Conservation (phyloP, 2,329 filamentous ascomycete genomes). For the Fusarium devonianum region DNA sequence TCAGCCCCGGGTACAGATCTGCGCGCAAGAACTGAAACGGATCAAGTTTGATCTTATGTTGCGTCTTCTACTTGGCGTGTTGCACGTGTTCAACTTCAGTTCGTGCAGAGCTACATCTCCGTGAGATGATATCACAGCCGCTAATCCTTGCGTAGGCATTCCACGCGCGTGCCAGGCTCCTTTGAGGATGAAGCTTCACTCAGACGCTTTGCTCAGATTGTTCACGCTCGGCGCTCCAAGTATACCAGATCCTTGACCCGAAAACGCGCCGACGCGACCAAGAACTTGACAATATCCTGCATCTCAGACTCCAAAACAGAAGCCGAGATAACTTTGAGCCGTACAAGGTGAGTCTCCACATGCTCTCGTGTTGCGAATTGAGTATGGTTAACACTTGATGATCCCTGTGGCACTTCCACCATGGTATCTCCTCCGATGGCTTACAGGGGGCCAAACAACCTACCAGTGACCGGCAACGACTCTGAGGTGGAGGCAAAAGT, state of each 20-base stretch:
- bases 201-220: neutral
- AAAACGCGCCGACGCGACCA: neutral
- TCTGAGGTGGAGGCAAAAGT: too few relatives aligned
- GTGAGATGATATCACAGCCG: rapidly evolving
- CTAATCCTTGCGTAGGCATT: neutral
- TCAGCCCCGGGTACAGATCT: neutral
- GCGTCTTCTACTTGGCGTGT: slow-evolving; percentile 7
- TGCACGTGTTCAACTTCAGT: slow-evolving; percentile 5
- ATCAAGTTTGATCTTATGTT: slow-evolving; percentile 9
- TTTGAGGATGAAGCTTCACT: neutral
- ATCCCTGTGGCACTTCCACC: neutral
- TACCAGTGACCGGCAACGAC: neutral
- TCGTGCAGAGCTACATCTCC: rapidly evolving
- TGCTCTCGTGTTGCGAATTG: too few relatives aligned
- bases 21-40: slow-evolving; percentile 1
- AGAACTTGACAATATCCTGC: rapidly evolving
- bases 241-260: neutral
- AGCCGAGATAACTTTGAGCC: neutral
- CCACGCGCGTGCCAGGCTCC: neutral
- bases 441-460: too few relatives aligned
- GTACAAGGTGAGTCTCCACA: neutral
- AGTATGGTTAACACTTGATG: neutral
- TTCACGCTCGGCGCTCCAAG: neutral
- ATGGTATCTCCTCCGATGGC: neutral
- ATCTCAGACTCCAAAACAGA: rapidly evolving